These are phyloP conservation scores for Athelia psychrophila DNA, from an alignment of 1,284 basidiomycete genomes.

Conservation along the genomic window DNA sequence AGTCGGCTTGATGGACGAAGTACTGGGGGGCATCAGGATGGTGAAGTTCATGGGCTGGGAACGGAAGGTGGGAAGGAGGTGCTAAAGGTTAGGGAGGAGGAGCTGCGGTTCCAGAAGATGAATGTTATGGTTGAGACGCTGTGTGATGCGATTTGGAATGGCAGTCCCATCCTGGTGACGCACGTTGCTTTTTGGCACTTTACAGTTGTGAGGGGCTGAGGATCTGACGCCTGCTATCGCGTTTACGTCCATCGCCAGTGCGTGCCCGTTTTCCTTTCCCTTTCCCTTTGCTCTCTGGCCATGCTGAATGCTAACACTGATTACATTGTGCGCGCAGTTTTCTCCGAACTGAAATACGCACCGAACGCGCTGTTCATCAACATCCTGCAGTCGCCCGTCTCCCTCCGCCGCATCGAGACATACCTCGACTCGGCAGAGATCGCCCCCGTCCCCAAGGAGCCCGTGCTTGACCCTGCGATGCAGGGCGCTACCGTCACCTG, in stretches of 20 bases:
- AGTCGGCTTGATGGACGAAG: constrained; percentile 89
- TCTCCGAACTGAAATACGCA: constrained; percentile 83
- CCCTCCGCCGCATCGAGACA: constrained; percentile 88
- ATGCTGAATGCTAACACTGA: constrained; percentile 23
- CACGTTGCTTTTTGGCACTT: constrained; percentile 84
- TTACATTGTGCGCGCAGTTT: constrained; percentile 55
- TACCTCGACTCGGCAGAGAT: constrained; percentile 79
- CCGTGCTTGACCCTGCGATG: constrained; percentile 55
- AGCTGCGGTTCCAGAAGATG: constrained; percentile 79
- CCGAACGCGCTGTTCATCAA: constrained; percentile 80
- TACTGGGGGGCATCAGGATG: constrained; percentile 90
- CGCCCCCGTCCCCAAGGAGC: constrained; percentile 37
- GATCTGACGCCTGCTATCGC: constrained; percentile 81
- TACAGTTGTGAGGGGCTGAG: constrained; percentile 74
- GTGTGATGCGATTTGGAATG: constrained; percentile 74
- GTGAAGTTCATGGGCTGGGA: constrained; percentile 97
- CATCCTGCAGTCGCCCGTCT: constrained; percentile 58
- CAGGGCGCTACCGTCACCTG: constrained; percentile 87
- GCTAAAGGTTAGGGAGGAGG: constrained; percentile 69
- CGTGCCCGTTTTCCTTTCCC: background rate
- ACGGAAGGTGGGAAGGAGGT: constrained; percentile 83
- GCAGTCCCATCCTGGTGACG: constrained; percentile 72
- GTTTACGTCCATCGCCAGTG: constrained; percentile 64
- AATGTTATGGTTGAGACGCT: constrained; percentile 83
- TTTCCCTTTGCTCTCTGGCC: constrained; percentile 18